phyloP scores from a whole-genome alignment of 2,329 filamentous ascomycete genomes.

The Talaromyces atroroseus region DNA sequence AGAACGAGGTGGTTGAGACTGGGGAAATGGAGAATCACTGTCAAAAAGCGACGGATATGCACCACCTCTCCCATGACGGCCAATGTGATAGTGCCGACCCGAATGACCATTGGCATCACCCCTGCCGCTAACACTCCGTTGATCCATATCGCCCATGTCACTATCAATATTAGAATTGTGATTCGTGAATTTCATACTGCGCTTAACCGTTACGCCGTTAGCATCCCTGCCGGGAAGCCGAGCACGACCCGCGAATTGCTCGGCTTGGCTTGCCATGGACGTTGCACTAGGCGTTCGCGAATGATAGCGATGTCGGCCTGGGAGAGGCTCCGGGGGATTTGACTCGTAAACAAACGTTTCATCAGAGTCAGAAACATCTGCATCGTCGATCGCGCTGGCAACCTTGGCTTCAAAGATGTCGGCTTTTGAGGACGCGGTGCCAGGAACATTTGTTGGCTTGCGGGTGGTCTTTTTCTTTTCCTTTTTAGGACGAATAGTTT shows the following conservation, averaged over 20 bases:
- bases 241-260: conserved; percentile 47
- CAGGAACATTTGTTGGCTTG: conserved; percentile 51
- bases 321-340: conserved; percentile 64
- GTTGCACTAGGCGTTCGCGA: conserved; percentile 92
- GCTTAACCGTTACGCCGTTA: conserved; percentile 65
- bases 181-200: conserved; percentile 93
- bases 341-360: conserved; percentile 99
- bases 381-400: conserved; percentile 90
- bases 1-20: conserved; percentile 61
- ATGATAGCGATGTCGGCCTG: conserved; percentile 65
- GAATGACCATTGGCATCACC: conserved; percentile 56
- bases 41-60: conserved; percentile 68
- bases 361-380: conserved; percentile 92
- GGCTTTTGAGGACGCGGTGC: conserved; percentile 74
- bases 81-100: conserved; percentile 71
- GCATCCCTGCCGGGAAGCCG: conserved; percentile 64
- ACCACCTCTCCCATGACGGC: conserved; percentile 67
- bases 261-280: conserved; percentile 55
- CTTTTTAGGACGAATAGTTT: conserved; percentile 91
- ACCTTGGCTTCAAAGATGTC: conserved; percentile 98
- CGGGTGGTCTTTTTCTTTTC: conserved; percentile 76
- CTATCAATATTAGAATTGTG: conserved; percentile 62
- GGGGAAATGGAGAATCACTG: conserved; percentile 61
- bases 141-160: conserved; percentile 63
- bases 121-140: conserved; percentile 56